Evolutionary conservation across 768 basidiomycete species (phyloP), one percentile per base, ranked within the genome.

Genomic region (Suillus plorans): DNA sequence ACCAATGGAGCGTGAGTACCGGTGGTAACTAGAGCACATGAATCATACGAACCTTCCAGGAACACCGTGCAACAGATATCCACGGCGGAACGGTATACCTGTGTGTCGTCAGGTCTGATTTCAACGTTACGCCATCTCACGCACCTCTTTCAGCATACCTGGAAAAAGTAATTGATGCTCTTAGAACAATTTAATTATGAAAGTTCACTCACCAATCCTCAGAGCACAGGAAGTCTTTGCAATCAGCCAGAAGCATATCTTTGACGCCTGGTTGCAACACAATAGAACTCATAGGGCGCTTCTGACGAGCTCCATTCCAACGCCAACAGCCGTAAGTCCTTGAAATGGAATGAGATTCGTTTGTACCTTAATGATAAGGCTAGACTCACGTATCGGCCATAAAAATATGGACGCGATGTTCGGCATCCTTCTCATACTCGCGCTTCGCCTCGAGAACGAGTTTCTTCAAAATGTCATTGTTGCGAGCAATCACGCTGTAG

Each of bases 91-190:
- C 28, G 92, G 92, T 73, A 94, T 95, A 34, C 92, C 91, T 92
- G 66, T 12, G 50, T 64, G 66, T 60, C 60, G 69, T 71, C 61
- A 71, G 65, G 61, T 64, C 63, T 63, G 66, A 64, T 61, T 41
- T 61, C 36, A 61, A 72, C 63, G 68, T 68, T 63, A 64, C 55
- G 65, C 66, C 62, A 61, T 64, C 58, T 63, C 61, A 79, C 85
- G 57, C 65, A 91, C 93, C 93, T 84, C 93, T 84, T 73, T 94
- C 92, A 65, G 92, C 92, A 81, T 95, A 95, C 92, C 92, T 93
- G 71, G 44, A 73, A 42, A 64, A 42, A 71, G 64, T 36, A 70
- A 64, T 56, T 63, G 58, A 61, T 59, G 66, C 66, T 44, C 70
- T 66, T 65, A 67, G 71, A 20, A 63, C 64, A 69, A 60, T 70